Percentiles rank a stretch among this genome's conserved stretches.
Conservation (phyloP, 768 basidiomycete species). For the Suillus discolor region DNA sequence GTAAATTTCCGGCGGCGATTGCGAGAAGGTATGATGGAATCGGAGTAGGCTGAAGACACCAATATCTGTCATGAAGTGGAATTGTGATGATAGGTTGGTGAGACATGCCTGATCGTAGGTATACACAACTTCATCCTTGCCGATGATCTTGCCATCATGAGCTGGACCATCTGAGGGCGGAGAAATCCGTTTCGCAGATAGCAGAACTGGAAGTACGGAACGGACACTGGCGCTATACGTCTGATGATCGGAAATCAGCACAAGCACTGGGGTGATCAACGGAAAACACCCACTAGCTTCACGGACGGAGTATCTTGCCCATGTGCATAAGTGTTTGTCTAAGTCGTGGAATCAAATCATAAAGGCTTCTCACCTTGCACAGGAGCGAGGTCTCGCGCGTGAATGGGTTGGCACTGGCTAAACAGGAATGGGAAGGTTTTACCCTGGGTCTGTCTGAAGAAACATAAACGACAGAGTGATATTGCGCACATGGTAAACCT, state of each 20-base stretch:
- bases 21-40: slow-evolving; percentile 65
- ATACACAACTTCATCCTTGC: slow-evolving; percentile 48
- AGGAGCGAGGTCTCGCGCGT: slow-evolving; percentile 53
- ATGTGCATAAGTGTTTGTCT: not conserved
- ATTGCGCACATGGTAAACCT: slow-evolving; percentile 6
- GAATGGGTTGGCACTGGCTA: slow-evolving; percentile 63
- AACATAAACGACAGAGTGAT: not conserved
- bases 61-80: not conserved
- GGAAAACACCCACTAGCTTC: slow-evolving; percentile 43
- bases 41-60: slow-evolving; percentile 42
- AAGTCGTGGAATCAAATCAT: not conserved
- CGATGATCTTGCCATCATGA: slow-evolving; percentile 46
- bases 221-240: slow-evolving; percentile 53
- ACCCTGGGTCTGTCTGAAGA: slow-evolving; percentile 51
- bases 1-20: slow-evolving; percentile 58
- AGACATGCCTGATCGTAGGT: slow-evolving; percentile 49
- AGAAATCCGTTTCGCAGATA: slow-evolving; percentile 55
- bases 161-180: slow-evolving; percentile 46
- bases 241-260: slow-evolving; percentile 18
- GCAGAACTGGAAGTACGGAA: slow-evolving; percentile 53
- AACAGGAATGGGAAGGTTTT: slow-evolving; percentile 58
- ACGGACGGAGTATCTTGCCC: slow-evolving; percentile 53
- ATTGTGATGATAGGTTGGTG: not conserved
- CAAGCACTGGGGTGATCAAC: not conserved
- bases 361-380: slow-evolving; percentile 40